A percentile compares a stretch with the other conserved stretches of the same genome.
Evolutionary conservation across 495 filamentous ascomycete genomes (phyloP).

Genomic region (Podospora comata): DNA sequence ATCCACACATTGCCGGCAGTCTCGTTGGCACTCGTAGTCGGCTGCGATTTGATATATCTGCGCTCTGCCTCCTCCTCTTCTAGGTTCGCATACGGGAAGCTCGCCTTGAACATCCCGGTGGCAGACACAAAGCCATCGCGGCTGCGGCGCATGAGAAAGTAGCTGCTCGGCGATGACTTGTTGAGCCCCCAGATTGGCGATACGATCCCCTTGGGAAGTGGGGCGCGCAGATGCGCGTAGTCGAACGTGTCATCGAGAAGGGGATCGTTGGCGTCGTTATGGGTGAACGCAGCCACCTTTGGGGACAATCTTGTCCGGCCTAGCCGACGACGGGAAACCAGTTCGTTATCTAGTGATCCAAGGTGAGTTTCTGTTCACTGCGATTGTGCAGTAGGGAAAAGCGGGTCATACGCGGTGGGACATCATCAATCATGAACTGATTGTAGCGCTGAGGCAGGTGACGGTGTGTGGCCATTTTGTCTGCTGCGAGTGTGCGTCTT

Average conservation of each 20-base stretch:
- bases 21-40: slow-evolving; percentile 79
- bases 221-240: slow-evolving; percentile 91
- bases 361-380: slow-evolving; percentile 34
- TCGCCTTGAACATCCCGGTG: slow-evolving; percentile 99
- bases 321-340: slow-evolving; percentile 79
- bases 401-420: slow-evolving; percentile 56
- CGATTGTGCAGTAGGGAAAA: slow-evolving; percentile 6
- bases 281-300: slow-evolving; percentile 65
- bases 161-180: slow-evolving; percentile 77
- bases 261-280: slow-evolving; percentile 63
- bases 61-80: slow-evolving; percentile 85
- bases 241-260: slow-evolving; percentile 79
- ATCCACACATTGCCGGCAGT: slow-evolving; percentile 96
- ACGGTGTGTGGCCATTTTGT: slow-evolving; percentile 55
- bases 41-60: slow-evolving; percentile 75
- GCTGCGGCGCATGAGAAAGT: slow-evolving; percentile 96
- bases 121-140: slow-evolving; percentile 92
- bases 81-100: slow-evolving; percentile 85
- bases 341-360: slow-evolving; percentile 64
- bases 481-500: background rate
- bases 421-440: slow-evolving; percentile 71
- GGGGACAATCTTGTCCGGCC: slow-evolving; percentile 87
- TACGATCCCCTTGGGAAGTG: slow-evolving; percentile 80
- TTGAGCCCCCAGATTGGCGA: slow-evolving; percentile 72
- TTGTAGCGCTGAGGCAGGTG: slow-evolving; percentile 68